These are phyloP conservation scores for Dipsacomyces acuminosporus DNA, from an alignment of 371 early-diverging fungal genomes.

Conservation along the genomic window DNA sequence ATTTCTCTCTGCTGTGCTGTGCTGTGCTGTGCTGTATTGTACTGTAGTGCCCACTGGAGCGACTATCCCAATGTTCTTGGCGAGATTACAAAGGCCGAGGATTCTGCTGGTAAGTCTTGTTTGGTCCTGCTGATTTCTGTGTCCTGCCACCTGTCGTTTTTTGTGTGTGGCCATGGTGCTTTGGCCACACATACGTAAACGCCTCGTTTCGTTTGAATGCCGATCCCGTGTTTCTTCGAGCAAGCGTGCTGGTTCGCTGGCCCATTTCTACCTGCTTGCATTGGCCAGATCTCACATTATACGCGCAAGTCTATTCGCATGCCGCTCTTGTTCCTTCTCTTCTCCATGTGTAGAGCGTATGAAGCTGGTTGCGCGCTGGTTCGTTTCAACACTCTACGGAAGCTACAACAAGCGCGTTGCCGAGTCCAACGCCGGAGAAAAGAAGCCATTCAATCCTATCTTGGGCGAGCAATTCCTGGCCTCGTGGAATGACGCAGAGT, in stretches of 20 bases:
- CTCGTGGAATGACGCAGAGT: slow-evolving; percentile 61
- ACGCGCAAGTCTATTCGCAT: too few species aligned
- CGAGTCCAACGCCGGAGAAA: slow-evolving; percentile 60
- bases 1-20: slow-evolving; percentile 2
- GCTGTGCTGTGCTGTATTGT: slow-evolving; percentile 17
- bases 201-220: too few species aligned
- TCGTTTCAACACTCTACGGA: slow-evolving; percentile 71
- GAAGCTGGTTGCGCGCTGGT: slow-evolving; percentile 69
- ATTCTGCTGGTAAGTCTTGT: slow-evolving; percentile 49
- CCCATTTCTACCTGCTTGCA: not conserved
- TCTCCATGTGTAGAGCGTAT: slow-evolving; percentile 53
- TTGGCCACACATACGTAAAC: too few species aligned
- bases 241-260: not conserved
- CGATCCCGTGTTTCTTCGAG: too few species aligned
- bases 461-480: slow-evolving; percentile 76
- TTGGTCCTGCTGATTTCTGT: not conserved
- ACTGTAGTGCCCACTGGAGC: slow-evolving; percentile 63
- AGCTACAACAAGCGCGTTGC: slow-evolving; percentile 65
- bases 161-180: not conserved
- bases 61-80: slow-evolving; percentile 68
- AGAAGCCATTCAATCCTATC: slow-evolving; percentile 86
- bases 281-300: too few species aligned
- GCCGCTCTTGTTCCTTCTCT: not conserved
- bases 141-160: not conserved
- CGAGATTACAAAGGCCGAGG: slow-evolving; percentile 54